A percentile compares a stretch with the other conserved stretches of the same genome.
Evolutionary conservation across 2,329 filamentous ascomycete species (phyloP).

Genomic region (Colletotrichum sp.): DNA sequence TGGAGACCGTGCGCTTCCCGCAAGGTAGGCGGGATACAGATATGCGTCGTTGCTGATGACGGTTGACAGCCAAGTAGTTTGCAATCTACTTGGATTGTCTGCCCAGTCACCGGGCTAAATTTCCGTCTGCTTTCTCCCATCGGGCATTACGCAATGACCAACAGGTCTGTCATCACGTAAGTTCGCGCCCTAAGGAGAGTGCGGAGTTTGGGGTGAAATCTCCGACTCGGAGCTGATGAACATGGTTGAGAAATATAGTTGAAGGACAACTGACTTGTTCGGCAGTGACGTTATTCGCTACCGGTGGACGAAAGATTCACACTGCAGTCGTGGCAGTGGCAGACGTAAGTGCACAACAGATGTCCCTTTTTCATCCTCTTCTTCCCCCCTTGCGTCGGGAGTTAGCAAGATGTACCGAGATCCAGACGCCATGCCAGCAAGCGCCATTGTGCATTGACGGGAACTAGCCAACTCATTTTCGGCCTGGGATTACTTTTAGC

Average conservation of each 20-base stretch:
- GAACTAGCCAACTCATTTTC: neutral
- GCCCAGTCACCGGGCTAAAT: neutral
- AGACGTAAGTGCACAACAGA: neutral
- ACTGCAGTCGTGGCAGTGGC: neutral
- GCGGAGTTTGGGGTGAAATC: neutral
- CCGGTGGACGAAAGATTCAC: neutral
- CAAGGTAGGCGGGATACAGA: neutral
- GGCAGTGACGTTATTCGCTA: neutral
- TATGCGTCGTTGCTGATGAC: neutral
- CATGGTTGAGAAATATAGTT: neutral
- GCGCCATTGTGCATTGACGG: neutral
- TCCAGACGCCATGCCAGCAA: neutral
- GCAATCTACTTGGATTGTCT: neutral
- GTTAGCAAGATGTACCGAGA: neutral
- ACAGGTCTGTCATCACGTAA: neutral
- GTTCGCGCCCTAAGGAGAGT: neutral
- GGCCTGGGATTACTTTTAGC: neutral
- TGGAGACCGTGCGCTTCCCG: neutral
- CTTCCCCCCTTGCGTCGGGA: neutral
- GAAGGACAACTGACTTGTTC: neutral
- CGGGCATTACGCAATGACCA: neutral
- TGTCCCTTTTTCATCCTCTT: neutral
- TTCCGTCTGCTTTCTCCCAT: neutral
- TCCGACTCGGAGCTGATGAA: neutral
- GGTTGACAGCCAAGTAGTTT: neutral